A percentile compares a stretch with the other conserved stretches of the same genome.
phyloP scores from a whole-genome alignment of 306 rosid genomes.

The Pyrus communis region DNA sequence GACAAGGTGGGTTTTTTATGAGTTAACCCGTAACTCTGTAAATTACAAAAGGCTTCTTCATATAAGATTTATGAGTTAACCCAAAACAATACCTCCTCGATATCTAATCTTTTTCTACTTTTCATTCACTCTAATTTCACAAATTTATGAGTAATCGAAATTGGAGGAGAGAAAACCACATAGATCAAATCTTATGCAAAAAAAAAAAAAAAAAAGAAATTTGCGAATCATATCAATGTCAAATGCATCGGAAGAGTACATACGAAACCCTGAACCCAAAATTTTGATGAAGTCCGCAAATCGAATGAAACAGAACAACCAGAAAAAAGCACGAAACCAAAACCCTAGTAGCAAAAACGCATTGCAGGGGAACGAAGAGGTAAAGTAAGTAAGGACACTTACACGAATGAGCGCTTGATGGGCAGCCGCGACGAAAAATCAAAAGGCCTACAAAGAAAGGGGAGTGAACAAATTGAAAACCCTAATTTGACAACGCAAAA shows the following conservation, averaged over 20 bases:
- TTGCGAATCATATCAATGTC: no score
- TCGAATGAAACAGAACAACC: background rate
- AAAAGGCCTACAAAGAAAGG: conserved; percentile 1
- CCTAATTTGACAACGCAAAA: conserved; percentile 64
- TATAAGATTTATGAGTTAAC: no score
- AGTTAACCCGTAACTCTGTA: no score
- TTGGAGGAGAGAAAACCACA: background rate
- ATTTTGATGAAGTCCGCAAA: background rate
- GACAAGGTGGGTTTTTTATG: no score
- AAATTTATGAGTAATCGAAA: background rate
- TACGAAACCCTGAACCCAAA: background rate
- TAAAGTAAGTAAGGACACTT: conserved; percentile 22
- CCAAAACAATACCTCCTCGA: background rate
- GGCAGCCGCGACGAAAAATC: background rate
- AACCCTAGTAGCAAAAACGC: background rate
- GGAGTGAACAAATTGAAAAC: conserved; percentile 32
- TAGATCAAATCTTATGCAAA: background rate
- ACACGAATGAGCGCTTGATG: conserved; percentile 35
- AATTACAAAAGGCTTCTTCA: no score
- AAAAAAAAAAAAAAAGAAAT: no score
- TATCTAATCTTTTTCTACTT: background rate
- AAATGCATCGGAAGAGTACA: no score
- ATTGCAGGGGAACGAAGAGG: background rate
- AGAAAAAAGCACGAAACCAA: background rate
- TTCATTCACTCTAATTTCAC: background rate